phyloP scores from a whole-genome alignment of 2,329 filamentous ascomycete species.

The Zymoseptoria passerinii region DNA sequence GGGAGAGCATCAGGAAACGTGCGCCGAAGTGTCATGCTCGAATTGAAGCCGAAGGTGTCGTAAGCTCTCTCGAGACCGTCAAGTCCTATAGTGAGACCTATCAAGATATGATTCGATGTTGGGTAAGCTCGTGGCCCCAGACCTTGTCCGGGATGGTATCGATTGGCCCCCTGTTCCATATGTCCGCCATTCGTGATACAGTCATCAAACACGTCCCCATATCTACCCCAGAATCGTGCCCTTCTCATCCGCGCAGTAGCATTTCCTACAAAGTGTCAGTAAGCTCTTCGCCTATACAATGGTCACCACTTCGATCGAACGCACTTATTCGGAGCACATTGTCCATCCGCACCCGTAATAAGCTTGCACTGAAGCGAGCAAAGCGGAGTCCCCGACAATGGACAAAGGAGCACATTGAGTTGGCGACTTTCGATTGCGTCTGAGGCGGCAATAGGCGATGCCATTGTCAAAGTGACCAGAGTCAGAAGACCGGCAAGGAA shows the following conservation, averaged over 20 bases:
- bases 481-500: slow-evolving; percentile 4
- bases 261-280: slow-evolving; percentile 4
- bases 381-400: slow-evolving; percentile 5
- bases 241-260: slow-evolving; percentile 8
- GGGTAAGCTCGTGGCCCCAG: too few relatives aligned
- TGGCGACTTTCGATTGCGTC: slow-evolving; percentile 5
- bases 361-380: slow-evolving; percentile 7
- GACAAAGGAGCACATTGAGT: slow-evolving; percentile 10
- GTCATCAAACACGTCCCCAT: not conserved
- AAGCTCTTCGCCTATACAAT: not conserved
- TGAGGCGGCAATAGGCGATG: slow-evolving; percentile 1
- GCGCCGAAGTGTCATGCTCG: too few relatives aligned
- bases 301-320: not conserved
- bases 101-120: too few relatives aligned
- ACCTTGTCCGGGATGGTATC: too few relatives aligned
- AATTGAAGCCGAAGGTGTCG: too few relatives aligned
- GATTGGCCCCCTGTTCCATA: not conserved
- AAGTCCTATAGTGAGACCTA: too few relatives aligned
- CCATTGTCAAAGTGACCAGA: slow-evolving; percentile 3
- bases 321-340: slow-evolving; percentile 10
- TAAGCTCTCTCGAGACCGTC: too few relatives aligned
- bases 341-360: slow-evolving; percentile 3
- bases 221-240: slow-evolving; percentile 7
- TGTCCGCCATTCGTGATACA: not conserved
- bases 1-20: too few relatives aligned